These are phyloP conservation scores for Irpex sp. DNA, from an alignment of 1,284 basidiomycete species.

Conservation along the genomic window DNA sequence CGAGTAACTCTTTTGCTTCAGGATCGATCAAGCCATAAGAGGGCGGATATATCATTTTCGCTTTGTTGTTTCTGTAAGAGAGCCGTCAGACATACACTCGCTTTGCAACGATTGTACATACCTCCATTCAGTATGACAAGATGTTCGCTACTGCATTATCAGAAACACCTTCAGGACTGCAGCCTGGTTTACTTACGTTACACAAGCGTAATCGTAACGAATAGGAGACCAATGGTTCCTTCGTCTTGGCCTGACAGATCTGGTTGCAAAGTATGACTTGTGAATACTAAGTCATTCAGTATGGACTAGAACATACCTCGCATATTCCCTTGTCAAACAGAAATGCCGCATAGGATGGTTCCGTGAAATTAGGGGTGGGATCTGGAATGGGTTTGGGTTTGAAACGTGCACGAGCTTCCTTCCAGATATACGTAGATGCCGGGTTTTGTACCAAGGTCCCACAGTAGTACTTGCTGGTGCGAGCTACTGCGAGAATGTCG, in stretches of 20 bases:
- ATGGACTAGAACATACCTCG: constrained; percentile 36
- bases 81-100: neutral
- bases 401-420: constrained; percentile 35
- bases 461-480: constrained; percentile 46
- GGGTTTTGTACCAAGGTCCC: constrained; percentile 38
- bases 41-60: neutral
- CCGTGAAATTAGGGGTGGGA: constrained; percentile 35
- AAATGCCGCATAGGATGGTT: constrained; percentile 52
- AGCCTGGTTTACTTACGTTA: constrained; percentile 10
- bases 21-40: too few relatives aligned
- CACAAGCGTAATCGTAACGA: constrained; percentile 20
- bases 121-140: constrained; percentile 2
- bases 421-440: constrained; percentile 47
- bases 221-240: constrained; percentile 20
- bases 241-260: constrained; percentile 30
- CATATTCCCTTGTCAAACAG: constrained; percentile 57
- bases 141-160: neutral
- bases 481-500: constrained; percentile 44
- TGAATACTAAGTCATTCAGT: neutral
- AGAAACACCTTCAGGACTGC: neutral
- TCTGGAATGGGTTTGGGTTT: constrained; percentile 38
- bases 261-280: constrained; percentile 13
- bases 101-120: neutral
- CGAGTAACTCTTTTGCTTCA: too few relatives aligned
- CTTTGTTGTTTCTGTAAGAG: neutral